Percentiles rank a stretch among this genome's conserved stretches.
Evolutionary conservation across 2,329 filamentous ascomycete species (phyloP).

Genomic region (Fusarium napiforme): DNA sequence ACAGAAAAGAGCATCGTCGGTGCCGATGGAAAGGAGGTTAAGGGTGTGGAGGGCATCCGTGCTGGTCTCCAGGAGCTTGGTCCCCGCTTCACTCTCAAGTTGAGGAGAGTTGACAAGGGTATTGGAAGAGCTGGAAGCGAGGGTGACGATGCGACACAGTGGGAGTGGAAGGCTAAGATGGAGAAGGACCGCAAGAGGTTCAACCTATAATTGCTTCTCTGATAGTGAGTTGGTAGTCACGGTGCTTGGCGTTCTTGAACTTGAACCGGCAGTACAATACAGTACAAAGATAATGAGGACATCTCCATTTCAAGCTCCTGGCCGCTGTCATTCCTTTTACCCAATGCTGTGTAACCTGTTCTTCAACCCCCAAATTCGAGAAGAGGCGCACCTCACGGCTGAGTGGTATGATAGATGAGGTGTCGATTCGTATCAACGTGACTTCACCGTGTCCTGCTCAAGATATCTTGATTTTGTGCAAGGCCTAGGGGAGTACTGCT

Average conservation of each 20-base stretch:
- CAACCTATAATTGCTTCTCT: slow-evolving; percentile 71
- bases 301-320: background rate
- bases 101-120: slow-evolving; percentile 90
- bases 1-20: slow-evolving; percentile 89
- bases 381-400: background rate
- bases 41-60: slow-evolving; percentile 85
- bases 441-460: background rate
- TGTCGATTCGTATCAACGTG: background rate
- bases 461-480: background rate
- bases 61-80: slow-evolving; percentile 92
- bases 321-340: background rate
- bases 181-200: slow-evolving; percentile 95
- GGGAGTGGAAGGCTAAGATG: slow-evolving; percentile 97
- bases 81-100: slow-evolving; percentile 79
- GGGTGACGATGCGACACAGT: slow-evolving; percentile 82
- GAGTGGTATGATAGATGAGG: background rate
- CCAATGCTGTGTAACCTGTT: background rate
- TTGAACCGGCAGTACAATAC: slow-evolving; percentile 12
- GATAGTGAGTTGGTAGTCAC: slow-evolving; percentile 1
- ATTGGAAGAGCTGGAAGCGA: slow-evolving; percentile 76
- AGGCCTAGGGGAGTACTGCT: background rate
- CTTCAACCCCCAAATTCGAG: background rate
- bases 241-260: slow-evolving; percentile 29
- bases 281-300: slow-evolving; percentile 3
- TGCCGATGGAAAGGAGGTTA: slow-evolving; percentile 82